Conservation (phyloP, 169 alveolate species). For the Cryptosporidium ubiquitum region DNA sequence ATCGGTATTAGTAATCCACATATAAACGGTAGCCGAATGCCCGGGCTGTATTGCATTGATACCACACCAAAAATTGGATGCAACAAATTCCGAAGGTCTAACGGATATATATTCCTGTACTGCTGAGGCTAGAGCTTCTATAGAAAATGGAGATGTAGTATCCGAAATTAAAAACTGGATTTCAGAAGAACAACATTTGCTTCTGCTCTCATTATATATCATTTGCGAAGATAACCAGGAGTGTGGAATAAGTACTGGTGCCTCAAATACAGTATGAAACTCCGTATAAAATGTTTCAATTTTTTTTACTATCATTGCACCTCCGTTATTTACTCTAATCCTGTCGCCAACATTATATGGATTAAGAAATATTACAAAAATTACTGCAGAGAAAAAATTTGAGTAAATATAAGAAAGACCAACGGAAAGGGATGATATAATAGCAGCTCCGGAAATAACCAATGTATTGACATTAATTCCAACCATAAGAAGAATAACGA, state of each 20-base stretch:
- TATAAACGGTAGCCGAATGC: constrained; percentile 75
- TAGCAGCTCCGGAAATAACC: constrained; percentile 89
- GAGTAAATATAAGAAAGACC: constrained; percentile 85
- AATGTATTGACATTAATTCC: constrained; percentile 87
- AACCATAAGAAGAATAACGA: constrained; percentile 82
- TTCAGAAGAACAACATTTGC: constrained; percentile 84
- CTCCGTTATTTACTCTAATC: constrained; percentile 82
- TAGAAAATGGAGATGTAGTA: constrained; percentile 85
- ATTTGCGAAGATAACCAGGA: constrained; percentile 84
- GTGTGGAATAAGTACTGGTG: constrained; percentile 84
- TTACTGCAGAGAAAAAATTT: constrained; percentile 85
- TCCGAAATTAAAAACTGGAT: constrained; percentile 81
- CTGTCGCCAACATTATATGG: constrained; percentile 89
- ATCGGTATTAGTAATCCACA: constrained; percentile 73
- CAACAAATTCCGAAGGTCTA: constrained; percentile 87
- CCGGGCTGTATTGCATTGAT: constrained; percentile 85
- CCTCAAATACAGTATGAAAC: constrained; percentile 85
- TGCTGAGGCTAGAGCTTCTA: constrained; percentile 81
- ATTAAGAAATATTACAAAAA: constrained; percentile 84
- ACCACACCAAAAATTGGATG: constrained; percentile 81
- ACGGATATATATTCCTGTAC: constrained; percentile 81
- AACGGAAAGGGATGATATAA: constrained; percentile 87
- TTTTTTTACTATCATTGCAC: constrained; percentile 83
- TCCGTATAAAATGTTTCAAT: constrained; percentile 85
- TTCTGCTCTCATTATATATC: constrained; percentile 86